Evolutionary conservation across 176 grass and related monocot species (phyloP), one percentile per base, ranked within the genome.

Genomic region (Oryza officinalis): DNA sequence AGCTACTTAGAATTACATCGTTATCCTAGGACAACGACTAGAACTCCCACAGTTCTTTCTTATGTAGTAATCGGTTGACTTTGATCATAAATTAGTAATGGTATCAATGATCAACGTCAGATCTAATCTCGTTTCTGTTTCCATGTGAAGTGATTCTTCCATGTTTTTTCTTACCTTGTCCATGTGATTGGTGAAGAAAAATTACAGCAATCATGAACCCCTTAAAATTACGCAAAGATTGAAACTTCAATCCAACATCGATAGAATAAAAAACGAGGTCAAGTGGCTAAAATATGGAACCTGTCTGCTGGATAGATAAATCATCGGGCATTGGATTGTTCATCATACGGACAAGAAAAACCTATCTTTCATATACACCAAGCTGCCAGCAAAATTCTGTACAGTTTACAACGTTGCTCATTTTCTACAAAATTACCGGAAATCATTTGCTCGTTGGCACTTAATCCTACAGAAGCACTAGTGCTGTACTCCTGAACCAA

Each of bases 1-100:
- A 87, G 71, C 93, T 96, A 80, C 91, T 96, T 83, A 76, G 60
- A 72, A 25, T 96, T 80, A 73, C 77, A 17, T 22, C 35, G 18
- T 69, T 10, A 11, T 68, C 68, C 10, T 79, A 73, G 31, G 71
- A 38, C 44, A 60, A 14, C 28, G 25, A 20, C 2, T 20, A 3
- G 11, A 64, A 11, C 35, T 72, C 26, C 33, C 10, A 0, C 6
- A 18, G 17, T 4, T 33, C 18, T 0, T 71, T 3, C 12, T 54
- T 41, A 0, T 52, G 2, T 41, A 32, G 11, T 40, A 50, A 4
- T 10, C 65, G 54, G 54, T 43, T 71, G 8, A 11, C 0, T 32
- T 40, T 85, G 13, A 15, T 65, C 13, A 52, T 52, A 20, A 52
- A 52, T 20, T 20, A 0, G 17, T 11, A 41, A 70, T 22, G n/a